Evolutionary conservation across 257 asterid genomes (phyloP), one percentile per base, ranked within the genome.

Genomic region (Thymus mandschuricus): DNA sequence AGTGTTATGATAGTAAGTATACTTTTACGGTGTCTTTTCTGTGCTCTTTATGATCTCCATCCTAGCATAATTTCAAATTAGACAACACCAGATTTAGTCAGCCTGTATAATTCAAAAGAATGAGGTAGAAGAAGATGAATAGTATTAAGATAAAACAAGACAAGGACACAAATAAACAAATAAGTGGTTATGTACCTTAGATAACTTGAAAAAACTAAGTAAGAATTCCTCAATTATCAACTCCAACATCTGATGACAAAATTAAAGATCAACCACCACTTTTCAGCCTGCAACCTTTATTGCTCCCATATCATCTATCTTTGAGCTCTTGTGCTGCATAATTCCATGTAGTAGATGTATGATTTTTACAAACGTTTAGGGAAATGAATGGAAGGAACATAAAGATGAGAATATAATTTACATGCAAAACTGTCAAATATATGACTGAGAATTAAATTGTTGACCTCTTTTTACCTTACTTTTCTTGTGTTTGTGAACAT

Each of bases 311-410:
- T 94, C 97, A 70, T 91, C 97, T 34, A 94, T 84, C 87, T 86
- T 94, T 82, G 96, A 87, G 90, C 96, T 89, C 88, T 85, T 94
- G 81, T 89, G 99, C 99, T 91, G 97, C 90, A 80, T 64, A 63
- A 48, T 81, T 76, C 68, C 58, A 86, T 64, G 68, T 68, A 72
- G 76, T 80, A 84, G 74, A 50, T 51, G 77, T 72, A 75, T 40
- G 38, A 72, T 78, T 70, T n/a, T 46, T 40, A 60, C 72, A 71
- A 46, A 71, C 3, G 33, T 54, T 27, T 46, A 54, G 57, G 48
- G 67, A 69, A 57, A 28, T 59, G 7, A 69, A 55, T 28, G 58
- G 31, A 55, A 66, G 46, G 30, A 72, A 58, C 33, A 58, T 33
- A 68, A 64, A 72, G 40, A 29, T n/a, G 70, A 52, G 41, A 38